A percentile compares a stretch with the other conserved stretches of the same genome.
These are phyloP conservation scores for Globisporangium paroecandrum DNA, from an alignment of 352 stramenopile species.

Conservation along the genomic window DNA sequence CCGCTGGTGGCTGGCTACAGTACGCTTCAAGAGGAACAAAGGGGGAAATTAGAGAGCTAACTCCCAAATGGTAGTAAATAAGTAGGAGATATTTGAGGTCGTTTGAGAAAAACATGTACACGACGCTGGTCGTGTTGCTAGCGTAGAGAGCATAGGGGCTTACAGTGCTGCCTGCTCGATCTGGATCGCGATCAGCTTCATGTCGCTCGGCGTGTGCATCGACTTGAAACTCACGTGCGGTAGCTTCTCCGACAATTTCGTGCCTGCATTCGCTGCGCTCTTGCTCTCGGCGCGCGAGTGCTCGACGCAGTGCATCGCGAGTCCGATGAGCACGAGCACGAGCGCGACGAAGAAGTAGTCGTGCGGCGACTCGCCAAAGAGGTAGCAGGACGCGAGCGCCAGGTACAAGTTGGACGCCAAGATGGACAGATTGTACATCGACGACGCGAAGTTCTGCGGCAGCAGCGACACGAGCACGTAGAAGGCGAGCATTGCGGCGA, in stretches of 20 bases:
- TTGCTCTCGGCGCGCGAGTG: slow-evolving; percentile 3
- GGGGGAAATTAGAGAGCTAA: no score
- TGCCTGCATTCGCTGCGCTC: background rate
- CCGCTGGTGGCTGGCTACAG: no score
- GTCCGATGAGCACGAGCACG: slow-evolving; percentile 29
- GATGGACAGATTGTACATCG: slow-evolving; percentile 37
- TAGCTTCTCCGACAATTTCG: slow-evolving; percentile 7
- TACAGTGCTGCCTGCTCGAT: slow-evolving; percentile 19
- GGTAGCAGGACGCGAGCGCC: slow-evolving; percentile 24
- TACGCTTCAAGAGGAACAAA: no score
- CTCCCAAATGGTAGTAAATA: no score
- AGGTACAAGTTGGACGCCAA: slow-evolving; percentile 39
- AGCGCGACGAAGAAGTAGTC: slow-evolving; percentile 20
- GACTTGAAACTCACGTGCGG: slow-evolving; percentile 27
- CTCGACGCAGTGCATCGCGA: slow-evolving; percentile 28
- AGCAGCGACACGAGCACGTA: slow-evolving; percentile 37
- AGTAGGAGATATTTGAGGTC: no score
- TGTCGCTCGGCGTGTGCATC: slow-evolving; percentile 23
- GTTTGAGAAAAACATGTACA: no score
- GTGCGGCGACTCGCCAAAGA: slow-evolving; percentile 25
- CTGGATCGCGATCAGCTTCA: slow-evolving; percentile 15
- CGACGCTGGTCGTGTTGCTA: no score
- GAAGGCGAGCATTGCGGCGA: slow-evolving; percentile 33
- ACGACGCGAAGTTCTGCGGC: slow-evolving; percentile 24
- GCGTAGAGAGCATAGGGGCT: no score